Conservation (phyloP, 2,329 filamentous ascomycete genomes). For the Xylaria sp. region DNA sequence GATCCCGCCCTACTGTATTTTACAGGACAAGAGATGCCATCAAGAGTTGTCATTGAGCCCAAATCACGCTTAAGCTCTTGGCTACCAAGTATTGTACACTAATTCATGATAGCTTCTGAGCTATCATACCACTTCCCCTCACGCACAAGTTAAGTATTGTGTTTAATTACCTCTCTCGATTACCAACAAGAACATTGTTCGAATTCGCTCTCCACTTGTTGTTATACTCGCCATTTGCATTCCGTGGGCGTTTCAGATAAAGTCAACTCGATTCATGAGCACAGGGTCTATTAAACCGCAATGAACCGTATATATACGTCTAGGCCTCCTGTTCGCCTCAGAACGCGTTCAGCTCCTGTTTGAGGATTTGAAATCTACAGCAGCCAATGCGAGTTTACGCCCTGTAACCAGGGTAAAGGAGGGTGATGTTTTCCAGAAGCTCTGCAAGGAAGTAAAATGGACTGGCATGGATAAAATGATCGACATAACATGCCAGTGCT, state of each 20-base stretch:
- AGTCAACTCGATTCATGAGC: background rate
- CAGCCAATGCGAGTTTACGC: slow-evolving; percentile 9
- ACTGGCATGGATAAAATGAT: background rate
- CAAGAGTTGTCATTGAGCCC: slow-evolving; percentile 9
- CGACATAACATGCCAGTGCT: background rate
- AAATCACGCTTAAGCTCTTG: slow-evolving; percentile 9
- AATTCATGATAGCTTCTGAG: background rate
- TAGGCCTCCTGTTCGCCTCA: slow-evolving; percentile 5
- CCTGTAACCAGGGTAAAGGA: slow-evolving; percentile 1
- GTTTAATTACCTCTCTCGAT: slow-evolving; percentile 7
- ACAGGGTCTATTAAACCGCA: background rate
- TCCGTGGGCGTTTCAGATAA: background rate
- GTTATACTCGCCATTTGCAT: background rate
- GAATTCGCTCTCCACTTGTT: slow-evolving; percentile 2
- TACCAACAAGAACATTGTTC: slow-evolving; percentile 3
- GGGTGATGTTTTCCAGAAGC: background rate
- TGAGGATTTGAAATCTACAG: slow-evolving; percentile 23
- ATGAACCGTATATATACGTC: background rate
- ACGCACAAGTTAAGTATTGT: slow-evolving; percentile 19
- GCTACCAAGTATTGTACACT: slow-evolving; percentile 11
- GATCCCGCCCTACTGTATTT: background rate
- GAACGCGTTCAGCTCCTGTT: slow-evolving; percentile 23
- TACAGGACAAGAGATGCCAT: background rate
- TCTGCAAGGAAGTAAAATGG: background rate
- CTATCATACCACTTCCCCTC: slow-evolving; percentile 10